Conservation (phyloP, 345 rosid species). For the Stellera chamaejasme region DNA sequence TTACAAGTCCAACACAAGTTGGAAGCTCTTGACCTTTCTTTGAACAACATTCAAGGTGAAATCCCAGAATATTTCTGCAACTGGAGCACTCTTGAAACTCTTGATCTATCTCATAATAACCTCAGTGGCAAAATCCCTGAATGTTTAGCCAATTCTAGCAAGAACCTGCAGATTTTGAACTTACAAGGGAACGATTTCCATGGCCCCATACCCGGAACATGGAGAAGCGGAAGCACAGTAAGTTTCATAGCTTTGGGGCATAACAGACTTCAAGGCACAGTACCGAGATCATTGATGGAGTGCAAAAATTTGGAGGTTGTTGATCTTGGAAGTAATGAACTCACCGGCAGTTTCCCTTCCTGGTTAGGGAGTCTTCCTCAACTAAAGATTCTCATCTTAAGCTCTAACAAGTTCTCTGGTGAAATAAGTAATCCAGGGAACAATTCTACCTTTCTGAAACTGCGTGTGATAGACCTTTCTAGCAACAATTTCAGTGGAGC, state of each 20-base stretch:
- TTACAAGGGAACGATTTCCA: slow-evolving; percentile 10
- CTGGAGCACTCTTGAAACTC: background rate
- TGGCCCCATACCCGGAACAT: slow-evolving; percentile 13
- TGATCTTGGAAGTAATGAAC: slow-evolving; percentile 2
- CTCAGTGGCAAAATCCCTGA: slow-evolving; percentile 13
- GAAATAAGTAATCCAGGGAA: background rate
- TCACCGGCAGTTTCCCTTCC: slow-evolving; percentile 6
- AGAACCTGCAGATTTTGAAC: slow-evolving; percentile 4
- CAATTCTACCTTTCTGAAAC: background rate
- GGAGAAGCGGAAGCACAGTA: slow-evolving; percentile 2
- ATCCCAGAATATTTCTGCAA: slow-evolving; percentile 10
- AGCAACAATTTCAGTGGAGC: background rate
- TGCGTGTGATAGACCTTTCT: slow-evolving; percentile 9
- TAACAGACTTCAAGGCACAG: slow-evolving; percentile 9
- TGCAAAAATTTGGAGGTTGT: background rate
- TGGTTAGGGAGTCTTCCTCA: slow-evolving; percentile 6
- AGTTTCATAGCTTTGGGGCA: slow-evolving; percentile 9
- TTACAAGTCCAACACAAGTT: background rate
- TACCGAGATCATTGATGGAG: slow-evolving; percentile 7
- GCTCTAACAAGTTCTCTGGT: slow-evolving; percentile 10
- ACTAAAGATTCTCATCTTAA: slow-evolving; percentile 7
- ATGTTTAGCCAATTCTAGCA: slow-evolving; percentile 14
- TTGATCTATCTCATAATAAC: slow-evolving; percentile 10
- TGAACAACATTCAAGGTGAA: slow-evolving; percentile 2
- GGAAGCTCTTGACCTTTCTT: background rate